Evolutionary conservation across 371 early-diverging fungal species (phyloP), one percentile per base, ranked within the genome.

Genomic region (Zychaea mexicana): DNA sequence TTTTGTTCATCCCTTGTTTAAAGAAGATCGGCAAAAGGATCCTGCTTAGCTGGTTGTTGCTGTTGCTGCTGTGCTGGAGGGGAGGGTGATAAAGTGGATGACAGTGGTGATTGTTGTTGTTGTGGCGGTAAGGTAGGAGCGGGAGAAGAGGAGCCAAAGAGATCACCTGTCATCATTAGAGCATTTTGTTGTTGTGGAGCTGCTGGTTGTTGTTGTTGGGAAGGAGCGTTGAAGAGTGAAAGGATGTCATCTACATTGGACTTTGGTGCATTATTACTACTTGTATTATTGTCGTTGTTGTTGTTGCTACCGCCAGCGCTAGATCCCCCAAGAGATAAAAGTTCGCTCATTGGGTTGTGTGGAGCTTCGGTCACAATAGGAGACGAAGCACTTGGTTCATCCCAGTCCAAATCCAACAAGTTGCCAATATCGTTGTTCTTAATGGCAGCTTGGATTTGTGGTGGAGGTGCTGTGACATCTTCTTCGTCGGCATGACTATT

Each of bases 381-480:
- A n/a, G 77, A 74, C 15, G 57, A 24, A 0, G 67, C 68, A 30
- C 67, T 53, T 19, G 78, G 76, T 30, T 76, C 77, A 67, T 77
- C 79, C 76, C 78, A 83, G 58, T 82, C 82, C 26, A 83, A 70
- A 69, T 81, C 83, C 30, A 84, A 72, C 22, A 84, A 71, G 49
- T 84, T 83, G 15, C 81, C 83, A 68, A 83, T 79, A 59, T 79
- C 82, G 36, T 81, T 78, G 54, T 79, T 86, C 61, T 86, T 86
- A 49, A 84, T 74, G 10, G 87, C 87, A 10, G 73, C 77, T 59
- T 79, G 80, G 46, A 79, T 82, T 49, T 73, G 68, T 33, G 76
- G 79, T 24, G 82, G 75, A 27, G 83, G 80, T 46, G 82, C 86
- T 22, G 76, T 78, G 28, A 78, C 71, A 64, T 86, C 84, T 45